Evolutionary conservation across 192 early-diverging fungal genomes (phyloP).

Genomic region (Coemansia sp.): DNA sequence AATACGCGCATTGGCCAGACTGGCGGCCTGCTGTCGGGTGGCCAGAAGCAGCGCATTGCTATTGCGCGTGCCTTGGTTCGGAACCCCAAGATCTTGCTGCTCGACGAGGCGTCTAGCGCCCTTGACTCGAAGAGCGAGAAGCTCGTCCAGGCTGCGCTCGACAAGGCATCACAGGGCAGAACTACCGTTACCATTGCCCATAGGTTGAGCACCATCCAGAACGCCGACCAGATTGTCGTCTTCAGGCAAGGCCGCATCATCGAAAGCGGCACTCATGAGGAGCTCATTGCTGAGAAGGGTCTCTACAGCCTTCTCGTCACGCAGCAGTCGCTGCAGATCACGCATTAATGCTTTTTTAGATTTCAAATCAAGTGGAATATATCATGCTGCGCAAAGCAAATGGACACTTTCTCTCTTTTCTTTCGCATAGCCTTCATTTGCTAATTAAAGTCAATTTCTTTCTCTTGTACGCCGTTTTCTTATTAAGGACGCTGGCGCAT

Average conservation of each 20-base stretch:
- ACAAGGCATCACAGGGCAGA: slow-evolving; percentile 62
- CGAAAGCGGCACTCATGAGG: slow-evolving; percentile 68
- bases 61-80: slow-evolving; percentile 70
- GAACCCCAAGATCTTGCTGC: slow-evolving; percentile 67
- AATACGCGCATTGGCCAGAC: slow-evolving; percentile 68
- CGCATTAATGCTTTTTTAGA: slow-evolving; percentile 14
- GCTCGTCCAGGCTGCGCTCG: slow-evolving; percentile 78
- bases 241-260: slow-evolving; percentile 61
- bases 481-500: background rate
- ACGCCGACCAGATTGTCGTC: slow-evolving; percentile 74
- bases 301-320: slow-evolving; percentile 63
- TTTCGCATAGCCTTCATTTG: background rate
- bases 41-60: slow-evolving; percentile 70
- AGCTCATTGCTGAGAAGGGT: slow-evolving; percentile 59
- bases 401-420: background rate
- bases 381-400: background rate
- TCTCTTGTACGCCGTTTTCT: background rate
- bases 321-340: slow-evolving; percentile 61
- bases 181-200: slow-evolving; percentile 78
- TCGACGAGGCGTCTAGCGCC: slow-evolving; percentile 85
- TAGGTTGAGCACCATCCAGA: slow-evolving; percentile 81
- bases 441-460: background rate
- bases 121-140: slow-evolving; percentile 79
- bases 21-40: slow-evolving; percentile 62
- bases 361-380: background rate